Evolutionary conservation across 352 stramenopile species (phyloP).

Genomic region (Phytopythium aichiense): DNA sequence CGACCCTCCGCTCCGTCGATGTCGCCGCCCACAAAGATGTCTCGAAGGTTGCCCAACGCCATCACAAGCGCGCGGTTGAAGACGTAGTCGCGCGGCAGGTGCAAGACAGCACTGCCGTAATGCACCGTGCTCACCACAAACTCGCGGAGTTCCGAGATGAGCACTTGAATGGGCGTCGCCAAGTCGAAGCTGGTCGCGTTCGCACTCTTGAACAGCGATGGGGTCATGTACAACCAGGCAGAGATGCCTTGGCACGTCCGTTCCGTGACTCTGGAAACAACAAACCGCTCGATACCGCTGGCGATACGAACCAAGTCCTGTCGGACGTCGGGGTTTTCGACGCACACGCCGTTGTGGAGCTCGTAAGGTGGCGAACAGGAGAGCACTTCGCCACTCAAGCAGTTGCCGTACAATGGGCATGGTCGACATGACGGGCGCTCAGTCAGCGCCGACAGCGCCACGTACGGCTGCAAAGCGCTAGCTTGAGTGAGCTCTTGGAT

Average conservation of each 20-base stretch:
- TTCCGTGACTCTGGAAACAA: conserved; percentile 28
- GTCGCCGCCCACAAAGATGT: conserved; percentile 47
- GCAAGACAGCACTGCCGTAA: conserved; percentile 38
- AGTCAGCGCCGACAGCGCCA: conserved; percentile 13
- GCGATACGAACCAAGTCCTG: conserved; percentile 40
- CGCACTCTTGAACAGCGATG: conserved; percentile 10
- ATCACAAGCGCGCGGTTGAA: conserved; percentile 62
- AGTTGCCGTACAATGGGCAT: conserved; percentile 61
- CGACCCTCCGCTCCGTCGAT: conserved; percentile 16
- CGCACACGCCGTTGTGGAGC: conserved; percentile 40
- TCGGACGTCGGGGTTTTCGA: conserved; percentile 51
- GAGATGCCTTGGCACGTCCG: conserved; percentile 30
- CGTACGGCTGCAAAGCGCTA: conserved; percentile 49
- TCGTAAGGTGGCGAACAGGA: conserved; percentile 47
- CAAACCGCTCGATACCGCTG: conserved; percentile 39
- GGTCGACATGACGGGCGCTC: conserved; percentile 27
- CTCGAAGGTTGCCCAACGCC: conserved; percentile 46
- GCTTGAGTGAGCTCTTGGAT: conserved; percentile 36
- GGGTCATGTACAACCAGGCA: conserved; percentile 21
- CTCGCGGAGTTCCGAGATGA: conserved; percentile 46
- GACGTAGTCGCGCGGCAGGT: conserved; percentile 43
- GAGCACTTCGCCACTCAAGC: conserved; percentile 38
- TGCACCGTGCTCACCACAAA: conserved; percentile 37
- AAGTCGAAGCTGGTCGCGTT: conserved; percentile 10
- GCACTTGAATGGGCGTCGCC: conserved; percentile 28